phyloP scores from a whole-genome alignment of 345 rosid species.

The Turritis glabra region DNA sequence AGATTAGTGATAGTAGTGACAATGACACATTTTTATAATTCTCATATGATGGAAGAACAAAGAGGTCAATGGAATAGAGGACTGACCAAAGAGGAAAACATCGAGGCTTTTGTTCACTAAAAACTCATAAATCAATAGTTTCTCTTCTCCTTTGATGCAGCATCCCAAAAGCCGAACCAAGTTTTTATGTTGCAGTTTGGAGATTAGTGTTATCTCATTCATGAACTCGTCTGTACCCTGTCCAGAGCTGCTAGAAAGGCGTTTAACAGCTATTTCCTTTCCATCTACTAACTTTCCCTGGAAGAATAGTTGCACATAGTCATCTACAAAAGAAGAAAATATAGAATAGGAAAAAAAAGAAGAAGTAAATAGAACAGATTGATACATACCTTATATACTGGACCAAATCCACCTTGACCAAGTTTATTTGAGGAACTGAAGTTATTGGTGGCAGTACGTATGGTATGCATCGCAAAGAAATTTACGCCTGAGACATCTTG shows the following conservation, averaged over 20 bases:
- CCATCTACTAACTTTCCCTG: constrained; percentile 48
- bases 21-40: background rate
- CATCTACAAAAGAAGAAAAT: background rate
- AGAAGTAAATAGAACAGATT: background rate
- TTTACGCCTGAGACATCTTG: constrained; percentile 24
- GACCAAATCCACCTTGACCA: constrained; percentile 43
- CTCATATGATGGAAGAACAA: background rate
- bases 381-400: constrained; percentile 37
- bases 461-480: constrained; percentile 17
- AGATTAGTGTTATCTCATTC: constrained; percentile 41
- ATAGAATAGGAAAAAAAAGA: background rate
- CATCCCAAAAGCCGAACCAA: constrained; percentile 62
- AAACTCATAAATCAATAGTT: constrained; percentile 57
- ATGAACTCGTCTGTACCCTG: constrained; percentile 52
- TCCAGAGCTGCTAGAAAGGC: constrained; percentile 48
- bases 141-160: constrained; percentile 50
- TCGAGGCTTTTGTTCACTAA: constrained; percentile 62
- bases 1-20: background rate
- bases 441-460: constrained; percentile 31
- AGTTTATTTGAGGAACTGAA: constrained; percentile 32
- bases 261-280: constrained; percentile 53
- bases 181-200: constrained; percentile 72
- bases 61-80: background rate
- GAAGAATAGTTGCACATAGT: background rate
- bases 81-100: constrained; percentile 49